Percentiles rank a stretch among this genome's conserved stretches.
Evolutionary conservation across 345 rosid genomes (phyloP).

Genomic region (Lenwebbia sp.): DNA sequence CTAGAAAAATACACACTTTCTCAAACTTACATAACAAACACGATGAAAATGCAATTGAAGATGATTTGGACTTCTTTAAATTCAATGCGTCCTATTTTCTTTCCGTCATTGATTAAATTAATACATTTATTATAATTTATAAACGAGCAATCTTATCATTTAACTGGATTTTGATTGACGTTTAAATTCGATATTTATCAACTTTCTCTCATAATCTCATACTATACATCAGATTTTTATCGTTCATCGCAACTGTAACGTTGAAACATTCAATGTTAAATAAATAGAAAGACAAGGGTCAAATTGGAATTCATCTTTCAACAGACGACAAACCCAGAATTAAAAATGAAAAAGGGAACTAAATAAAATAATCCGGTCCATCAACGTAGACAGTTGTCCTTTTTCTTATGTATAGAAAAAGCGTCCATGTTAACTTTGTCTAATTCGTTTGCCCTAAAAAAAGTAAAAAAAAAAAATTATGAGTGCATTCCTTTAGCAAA

Average conservation of each 20-base stretch:
- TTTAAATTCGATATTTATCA: background rate
- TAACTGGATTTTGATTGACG: background rate
- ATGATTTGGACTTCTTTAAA: background rate
- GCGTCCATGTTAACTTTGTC: background rate
- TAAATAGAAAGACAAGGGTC: background rate
- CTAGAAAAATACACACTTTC: background rate
- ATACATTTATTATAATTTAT: background rate
- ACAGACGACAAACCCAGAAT: background rate
- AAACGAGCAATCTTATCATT: background rate
- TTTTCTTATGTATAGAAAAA: background rate
- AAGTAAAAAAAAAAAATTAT: background rate
- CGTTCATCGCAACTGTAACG: background rate
- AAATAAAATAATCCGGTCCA: background rate
- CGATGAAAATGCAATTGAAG: too few relatives aligned
- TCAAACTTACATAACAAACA: background rate
- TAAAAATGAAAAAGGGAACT: background rate
- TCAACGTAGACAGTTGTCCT: background rate
- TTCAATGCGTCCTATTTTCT: background rate
- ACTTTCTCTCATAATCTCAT: background rate
- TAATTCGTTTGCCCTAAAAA: background rate
- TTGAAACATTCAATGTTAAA: background rate
- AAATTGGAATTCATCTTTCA: background rate
- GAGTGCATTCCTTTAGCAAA: too few relatives aligned
- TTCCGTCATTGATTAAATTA: background rate
- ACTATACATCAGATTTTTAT: fast-evolving